Evolutionary conservation across 1,139 yeast species (phyloP).

Genomic region (Yamadazyma pseudoaaseri): DNA sequence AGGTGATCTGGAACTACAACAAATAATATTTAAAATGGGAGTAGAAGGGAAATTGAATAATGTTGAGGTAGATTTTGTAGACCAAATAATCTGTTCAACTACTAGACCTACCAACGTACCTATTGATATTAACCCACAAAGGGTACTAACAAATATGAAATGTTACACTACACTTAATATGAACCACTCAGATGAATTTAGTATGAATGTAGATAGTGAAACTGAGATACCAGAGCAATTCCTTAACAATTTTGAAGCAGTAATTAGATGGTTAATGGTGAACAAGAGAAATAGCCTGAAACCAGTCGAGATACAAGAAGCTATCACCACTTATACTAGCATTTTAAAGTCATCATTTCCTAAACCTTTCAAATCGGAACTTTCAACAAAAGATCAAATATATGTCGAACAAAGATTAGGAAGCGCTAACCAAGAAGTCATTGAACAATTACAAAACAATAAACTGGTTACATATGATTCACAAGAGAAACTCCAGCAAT

Average conservation of each 20-base stretch:
- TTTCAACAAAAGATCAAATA: slow-evolving; percentile 43
- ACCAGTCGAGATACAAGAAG: background rate
- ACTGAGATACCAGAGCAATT: background rate
- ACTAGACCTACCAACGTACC: slow-evolving; percentile 12
- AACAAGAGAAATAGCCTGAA: background rate
- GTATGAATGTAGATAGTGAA: background rate
- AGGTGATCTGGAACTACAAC: slow-evolving; percentile 31
- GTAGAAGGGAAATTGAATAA: slow-evolving; percentile 43
- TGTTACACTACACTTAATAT: slow-evolving; percentile 18
- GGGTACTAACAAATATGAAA: slow-evolving; percentile 27
- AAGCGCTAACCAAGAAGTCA: slow-evolving; percentile 9
- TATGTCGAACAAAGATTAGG: slow-evolving; percentile 35
- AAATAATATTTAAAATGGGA: slow-evolving; percentile 37
- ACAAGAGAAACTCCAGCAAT: slow-evolving; percentile 5
- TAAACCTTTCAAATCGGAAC: slow-evolving; percentile 20
- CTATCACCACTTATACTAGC: background rate
- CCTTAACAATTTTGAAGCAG: background rate
- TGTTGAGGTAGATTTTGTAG: slow-evolving; percentile 46
- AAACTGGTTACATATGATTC: slow-evolving; percentile 5
- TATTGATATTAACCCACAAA: slow-evolving; percentile 16
- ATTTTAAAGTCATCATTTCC: slow-evolving; percentile 33
- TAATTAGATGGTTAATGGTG: slow-evolving; percentile 1
- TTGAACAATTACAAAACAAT: slow-evolving; percentile 7
- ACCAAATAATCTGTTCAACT: slow-evolving; percentile 19
- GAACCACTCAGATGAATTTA: slow-evolving; percentile 17